These are phyloP conservation scores for Pestalotiopsis sp. DNA, from an alignment of 2,329 filamentous ascomycete genomes.

Conservation along the genomic window DNA sequence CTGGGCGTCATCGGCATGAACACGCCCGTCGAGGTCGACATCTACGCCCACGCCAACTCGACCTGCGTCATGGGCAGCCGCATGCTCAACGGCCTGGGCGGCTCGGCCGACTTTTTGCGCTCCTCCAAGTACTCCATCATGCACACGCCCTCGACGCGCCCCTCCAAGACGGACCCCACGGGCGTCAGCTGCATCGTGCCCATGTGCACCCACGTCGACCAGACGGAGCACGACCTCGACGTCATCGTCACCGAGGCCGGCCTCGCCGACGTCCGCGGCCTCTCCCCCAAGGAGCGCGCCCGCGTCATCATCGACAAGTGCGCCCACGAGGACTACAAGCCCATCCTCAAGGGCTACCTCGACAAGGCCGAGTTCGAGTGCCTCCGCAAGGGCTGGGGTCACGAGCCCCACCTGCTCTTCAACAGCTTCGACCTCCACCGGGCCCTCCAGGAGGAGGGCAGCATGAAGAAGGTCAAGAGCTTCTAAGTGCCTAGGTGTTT, in stretches of 20 bases:
- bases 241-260: conserved; percentile 78
- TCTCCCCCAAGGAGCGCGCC: conserved; percentile 77
- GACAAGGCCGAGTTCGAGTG: conserved; percentile 86
- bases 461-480: conserved; percentile 76
- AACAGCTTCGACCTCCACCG: conserved; percentile 89
- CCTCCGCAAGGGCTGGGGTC: conserved; percentile 81
- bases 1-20: conserved; percentile 93
- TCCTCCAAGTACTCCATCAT: conserved; percentile 81
- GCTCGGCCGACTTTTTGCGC: conserved; percentile 72
- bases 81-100: conserved; percentile 75
- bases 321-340: conserved; percentile 80
- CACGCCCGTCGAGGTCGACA: conserved; percentile 90
- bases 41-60: conserved; percentile 90
- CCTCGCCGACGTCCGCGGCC: conserved; percentile 80
- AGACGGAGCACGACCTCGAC: conserved; percentile 90
- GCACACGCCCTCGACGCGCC: conserved; percentile 83
- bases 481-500: conserved; percentile 44
- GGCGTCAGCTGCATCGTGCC: conserved; percentile 89
- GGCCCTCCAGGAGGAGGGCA: conserved; percentile 78
- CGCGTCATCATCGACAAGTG: conserved; percentile 85
- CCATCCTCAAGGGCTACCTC: conserved; percentile 80
- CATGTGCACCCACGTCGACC: conserved; percentile 89
- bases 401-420: conserved; percentile 86
- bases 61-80: conserved; percentile 87
- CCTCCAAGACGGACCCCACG: conserved; percentile 78